Base-by-base conservation (phyloP, 257 asterid species). In the Thymus mandschuricus region DNA sequence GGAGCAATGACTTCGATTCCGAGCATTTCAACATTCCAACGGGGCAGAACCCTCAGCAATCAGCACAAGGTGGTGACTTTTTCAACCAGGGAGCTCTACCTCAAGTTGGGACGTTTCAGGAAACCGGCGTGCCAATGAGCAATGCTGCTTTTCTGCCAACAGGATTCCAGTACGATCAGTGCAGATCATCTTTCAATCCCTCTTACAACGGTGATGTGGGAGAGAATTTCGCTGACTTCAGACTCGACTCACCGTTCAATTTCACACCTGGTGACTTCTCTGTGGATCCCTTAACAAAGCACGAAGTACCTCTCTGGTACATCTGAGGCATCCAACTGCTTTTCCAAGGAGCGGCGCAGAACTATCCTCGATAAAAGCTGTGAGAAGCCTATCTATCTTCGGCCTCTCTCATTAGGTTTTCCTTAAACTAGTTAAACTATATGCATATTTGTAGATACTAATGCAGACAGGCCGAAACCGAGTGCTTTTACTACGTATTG, bases 221-320 rank as follows among this genome's bases (percentile, higher is more conserved):
- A 38, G 81, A 78, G 54, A 71, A 73, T 64, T 65, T 69, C 8
- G 72, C 57, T 43, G 88, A 73, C 76, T 81, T 80, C 78, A 69
- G 69, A 50, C 77, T 80, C 5, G 85, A 80, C 15, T 76, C 88
- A 29, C 86, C 88, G 1, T 78, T 71, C 71, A 74, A 73, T 66
- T 74, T 80, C 2, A 29, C 76, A 21, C 55, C 84, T 12, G 76
- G 60, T 11, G 89, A 81, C 68, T 79, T 55, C 74, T 70, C 82
- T 21, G 66, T 78, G 15, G 84, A 77, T 74, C 76, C 78, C 21
- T 69, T 73, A 29, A 33, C 80, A 2, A 86, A 74, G 78, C 84
- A 76, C 60, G 89, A 86, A 56, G 74, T 50, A 1, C 60, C 87
- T 1, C 33, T 80, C 15, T 86, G 91, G 91, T 76, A 77, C 79